Conservation (phyloP, 1,284 basidiomycete genomes). For the Sphagnurus paluster region DNA sequence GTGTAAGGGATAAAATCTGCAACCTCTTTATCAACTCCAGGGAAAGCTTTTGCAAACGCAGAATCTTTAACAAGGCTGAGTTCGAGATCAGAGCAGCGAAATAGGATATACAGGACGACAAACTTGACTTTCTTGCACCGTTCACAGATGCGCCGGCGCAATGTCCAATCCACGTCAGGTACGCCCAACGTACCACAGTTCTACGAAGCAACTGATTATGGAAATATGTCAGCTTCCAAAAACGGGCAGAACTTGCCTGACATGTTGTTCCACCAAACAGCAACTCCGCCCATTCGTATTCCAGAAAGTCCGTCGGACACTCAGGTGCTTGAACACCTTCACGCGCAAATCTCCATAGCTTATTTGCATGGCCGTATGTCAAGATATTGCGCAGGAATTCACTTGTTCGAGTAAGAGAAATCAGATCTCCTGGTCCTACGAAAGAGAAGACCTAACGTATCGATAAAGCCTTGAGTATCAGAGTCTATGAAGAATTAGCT, state of each 20-base stretch:
- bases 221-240: constrained; percentile 8
- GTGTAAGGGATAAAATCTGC: constrained; percentile 28
- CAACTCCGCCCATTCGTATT: constrained; percentile 25
- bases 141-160: constrained; percentile 25
- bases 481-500: background rate
- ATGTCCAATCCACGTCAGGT: constrained; percentile 25
- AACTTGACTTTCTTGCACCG: constrained; percentile 26
- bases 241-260: constrained; percentile 14
- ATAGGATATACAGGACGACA: background rate
- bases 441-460: background rate
- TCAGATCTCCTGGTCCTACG: background rate
- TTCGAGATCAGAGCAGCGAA: background rate
- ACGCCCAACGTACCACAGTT: constrained; percentile 18
- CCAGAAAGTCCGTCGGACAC: constrained; percentile 16
- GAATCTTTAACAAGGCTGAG: constrained; percentile 22
- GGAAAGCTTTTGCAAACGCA: constrained; percentile 21
- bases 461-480: background rate
- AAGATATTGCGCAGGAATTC: background rate
- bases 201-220: constrained; percentile 8
- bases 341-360: background rate
- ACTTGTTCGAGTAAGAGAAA: background rate
- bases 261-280: constrained; percentile 24
- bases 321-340: background rate
- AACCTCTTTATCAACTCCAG: constrained; percentile 18
- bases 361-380: background rate